Base-by-base conservation (phyloP, 257 asterid genomes). In the Plantago elongata region DNA sequence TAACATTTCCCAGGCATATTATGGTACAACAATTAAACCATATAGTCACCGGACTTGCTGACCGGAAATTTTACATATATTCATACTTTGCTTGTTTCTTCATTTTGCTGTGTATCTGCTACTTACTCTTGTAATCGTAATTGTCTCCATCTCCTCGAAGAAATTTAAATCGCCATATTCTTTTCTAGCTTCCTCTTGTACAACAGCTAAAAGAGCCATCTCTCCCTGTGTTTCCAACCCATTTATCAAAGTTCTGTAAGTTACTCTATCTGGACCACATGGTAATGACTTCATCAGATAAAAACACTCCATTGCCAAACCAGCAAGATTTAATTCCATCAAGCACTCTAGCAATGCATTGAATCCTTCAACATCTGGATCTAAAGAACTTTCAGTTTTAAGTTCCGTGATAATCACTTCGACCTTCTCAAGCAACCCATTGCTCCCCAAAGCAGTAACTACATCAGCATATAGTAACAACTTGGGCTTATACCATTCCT, bases 401-500 rank as follows among this genome's bases (percentile, higher is more conserved):
- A 87, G 80, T 42, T 66, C 72, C 64, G 27, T 51, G 75, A 87
- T 75, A 55, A 82, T 68, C 29, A 46, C 49, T n/a, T 60, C 70
- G 13, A 80, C 75, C 77, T 80, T 64, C 54, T 80, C 77, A 14
- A 80, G 75, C 55, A 82, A 65, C 64, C 77, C 88, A 57, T 80
- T 82, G 75, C 77, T 72, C 68, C 95, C 93, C 78, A 87, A 75
- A 65, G 66, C 84, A 34, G 88, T 70, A 45, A 87, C 76, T 63
- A 82, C 77, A 66, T 86, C 90, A 40, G 90, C 78, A 70, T 82
- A 79, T 62, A 87, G 59, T 27, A 68, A 63, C 70, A 80, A 57
- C 67, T 75, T 77, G 46, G 93, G 93, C 70, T 61, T 78, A 64
- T 87, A 87, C 81, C 90, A 80, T 52, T 66, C 73, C 81, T 87